Percentiles rank a stretch among this genome's conserved stretches.
phyloP scores from a whole-genome alignment of 768 basidiomycete genomes.

The Dioszegia hungarica region DNA sequence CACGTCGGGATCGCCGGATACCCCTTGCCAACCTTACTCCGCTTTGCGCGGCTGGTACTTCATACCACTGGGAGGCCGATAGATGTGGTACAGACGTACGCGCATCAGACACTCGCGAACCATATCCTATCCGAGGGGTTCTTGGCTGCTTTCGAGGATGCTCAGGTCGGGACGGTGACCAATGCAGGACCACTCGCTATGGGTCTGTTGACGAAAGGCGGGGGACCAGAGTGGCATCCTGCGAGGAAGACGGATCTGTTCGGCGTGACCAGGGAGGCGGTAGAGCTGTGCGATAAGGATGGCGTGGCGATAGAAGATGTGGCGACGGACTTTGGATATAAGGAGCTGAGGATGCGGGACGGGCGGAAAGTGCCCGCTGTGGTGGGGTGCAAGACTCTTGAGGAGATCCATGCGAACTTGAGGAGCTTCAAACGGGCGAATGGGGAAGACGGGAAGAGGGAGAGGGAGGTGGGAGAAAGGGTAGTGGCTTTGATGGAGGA shows the following conservation, averaged over 20 bases:
- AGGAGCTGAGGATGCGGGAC: constrained; percentile 19
- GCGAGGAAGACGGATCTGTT: constrained; percentile 4
- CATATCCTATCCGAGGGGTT: constrained; percentile 30
- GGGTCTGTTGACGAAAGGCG: constrained; percentile 41
- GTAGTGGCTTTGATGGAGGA: constrained; percentile 25
- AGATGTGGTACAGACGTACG: constrained; percentile 47
- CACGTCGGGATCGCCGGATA: constrained; percentile 47
- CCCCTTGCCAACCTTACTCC: constrained; percentile 45
- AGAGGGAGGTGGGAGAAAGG: constrained; percentile 13
- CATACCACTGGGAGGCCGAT: constrained; percentile 21
- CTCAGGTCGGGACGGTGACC: constrained; percentile 30
- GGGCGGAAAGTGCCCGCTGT: constrained; percentile 39
- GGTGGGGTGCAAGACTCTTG: constrained; percentile 40
- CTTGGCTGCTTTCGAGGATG: constrained; percentile 26
- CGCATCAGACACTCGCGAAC: constrained; percentile 47
- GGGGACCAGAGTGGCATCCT: constrained; percentile 47
- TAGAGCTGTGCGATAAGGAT: constrained; percentile 14
- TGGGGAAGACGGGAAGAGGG: constrained; percentile 2
- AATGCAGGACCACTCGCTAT: constrained; percentile 49
- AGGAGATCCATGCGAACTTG: constrained; percentile 40
- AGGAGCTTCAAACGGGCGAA: constrained; percentile 10
- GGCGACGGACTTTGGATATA: constrained; percentile 39
- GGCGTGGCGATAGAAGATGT: constrained; percentile 39
- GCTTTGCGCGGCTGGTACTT: constrained; percentile 36
- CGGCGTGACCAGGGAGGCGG: constrained; percentile 19